phyloP scores from a whole-genome alignment of 108 stramenopile species.

The Aurantiochytrium sp. region DNA sequence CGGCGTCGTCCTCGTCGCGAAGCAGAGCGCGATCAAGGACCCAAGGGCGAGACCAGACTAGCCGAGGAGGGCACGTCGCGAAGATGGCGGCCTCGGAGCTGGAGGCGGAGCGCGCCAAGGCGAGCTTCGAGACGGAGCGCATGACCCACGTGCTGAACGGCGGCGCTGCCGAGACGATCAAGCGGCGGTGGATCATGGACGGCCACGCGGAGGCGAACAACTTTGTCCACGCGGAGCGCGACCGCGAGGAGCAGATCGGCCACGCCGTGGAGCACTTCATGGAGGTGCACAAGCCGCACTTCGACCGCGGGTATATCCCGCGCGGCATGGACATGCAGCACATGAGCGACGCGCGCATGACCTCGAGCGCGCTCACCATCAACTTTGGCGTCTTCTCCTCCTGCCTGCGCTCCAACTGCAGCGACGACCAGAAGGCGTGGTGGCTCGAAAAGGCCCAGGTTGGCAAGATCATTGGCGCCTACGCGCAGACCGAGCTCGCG shows the following conservation, averaged over 20 bases:
- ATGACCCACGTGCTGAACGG: constrained; percentile 25
- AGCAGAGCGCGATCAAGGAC: no score
- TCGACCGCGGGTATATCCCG: background rate
- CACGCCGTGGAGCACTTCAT: constrained; percentile 10
- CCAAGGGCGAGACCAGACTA: background rate
- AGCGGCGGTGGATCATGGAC: constrained; percentile 14
- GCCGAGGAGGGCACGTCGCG: background rate
- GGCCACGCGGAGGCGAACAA: background rate
- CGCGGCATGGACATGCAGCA: constrained; percentile 6
- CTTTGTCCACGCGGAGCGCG: background rate
- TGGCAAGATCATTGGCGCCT: background rate
- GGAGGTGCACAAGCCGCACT: constrained; percentile 26
- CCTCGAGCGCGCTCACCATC: background rate
- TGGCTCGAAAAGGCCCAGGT: background rate
- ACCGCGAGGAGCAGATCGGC: constrained; percentile 1
- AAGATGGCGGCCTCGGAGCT: background rate
- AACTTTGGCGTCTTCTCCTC: constrained; percentile 23
- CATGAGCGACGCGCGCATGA: constrained; percentile 30
- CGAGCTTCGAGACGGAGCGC: background rate
- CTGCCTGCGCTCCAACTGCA: background rate
- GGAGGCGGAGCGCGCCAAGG: constrained; percentile 26
- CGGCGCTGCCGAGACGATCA: background rate
- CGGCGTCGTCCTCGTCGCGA: no score
- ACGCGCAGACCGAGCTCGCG: constrained; percentile 22
- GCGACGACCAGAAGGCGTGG: constrained; percentile 14